Percentiles rank a stretch among this genome's conserved stretches.
Evolutionary conservation across 2,329 filamentous ascomycete genomes (phyloP).

Genomic region (Emmonsia crescens): DNA sequence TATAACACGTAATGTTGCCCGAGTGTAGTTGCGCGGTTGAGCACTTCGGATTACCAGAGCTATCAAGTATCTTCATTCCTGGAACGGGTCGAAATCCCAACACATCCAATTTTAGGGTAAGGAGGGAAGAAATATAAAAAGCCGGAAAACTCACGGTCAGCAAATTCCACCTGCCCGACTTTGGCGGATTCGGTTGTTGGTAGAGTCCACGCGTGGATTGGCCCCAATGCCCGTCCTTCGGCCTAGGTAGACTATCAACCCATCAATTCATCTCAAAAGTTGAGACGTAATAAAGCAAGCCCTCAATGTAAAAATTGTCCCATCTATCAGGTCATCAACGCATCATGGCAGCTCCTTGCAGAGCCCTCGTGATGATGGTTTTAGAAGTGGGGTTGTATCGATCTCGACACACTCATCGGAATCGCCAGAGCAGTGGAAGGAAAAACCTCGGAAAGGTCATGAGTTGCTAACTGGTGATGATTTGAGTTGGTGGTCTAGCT

Average conservation of each 20-base stretch:
- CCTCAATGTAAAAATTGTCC: conserved; percentile 22
- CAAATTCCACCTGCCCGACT: background rate
- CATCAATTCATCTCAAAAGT: background rate
- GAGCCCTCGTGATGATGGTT: conserved; percentile 65
- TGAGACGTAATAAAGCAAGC: background rate
- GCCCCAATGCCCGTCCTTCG: background rate
- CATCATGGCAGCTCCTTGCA: conserved; percentile 29
- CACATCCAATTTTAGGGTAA: background rate
- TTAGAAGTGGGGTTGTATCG: conserved; percentile 53
- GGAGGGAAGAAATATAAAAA: conserved; percentile 1
- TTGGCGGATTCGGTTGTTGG: background rate
- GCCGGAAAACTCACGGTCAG: background rate
- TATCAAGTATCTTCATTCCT: conserved; percentile 28
- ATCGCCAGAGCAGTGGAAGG: conserved; percentile 53
- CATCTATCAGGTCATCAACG: conserved; percentile 39
- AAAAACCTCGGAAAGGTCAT: conserved; percentile 11
- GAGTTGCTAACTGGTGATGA: conserved; percentile 49
- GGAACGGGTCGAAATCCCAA: background rate
- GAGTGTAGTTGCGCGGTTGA: conserved; percentile 28
- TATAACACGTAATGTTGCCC: conserved; percentile 5
- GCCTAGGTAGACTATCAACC: background rate
- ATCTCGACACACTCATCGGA: conserved; percentile 65
- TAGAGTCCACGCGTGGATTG: background rate
- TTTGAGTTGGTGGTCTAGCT: conserved; percentile 64
- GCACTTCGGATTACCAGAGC: conserved; percentile 37